phyloP scores from a whole-genome alignment of 441 rosid genomes.

The Capsella rubella region DNA sequence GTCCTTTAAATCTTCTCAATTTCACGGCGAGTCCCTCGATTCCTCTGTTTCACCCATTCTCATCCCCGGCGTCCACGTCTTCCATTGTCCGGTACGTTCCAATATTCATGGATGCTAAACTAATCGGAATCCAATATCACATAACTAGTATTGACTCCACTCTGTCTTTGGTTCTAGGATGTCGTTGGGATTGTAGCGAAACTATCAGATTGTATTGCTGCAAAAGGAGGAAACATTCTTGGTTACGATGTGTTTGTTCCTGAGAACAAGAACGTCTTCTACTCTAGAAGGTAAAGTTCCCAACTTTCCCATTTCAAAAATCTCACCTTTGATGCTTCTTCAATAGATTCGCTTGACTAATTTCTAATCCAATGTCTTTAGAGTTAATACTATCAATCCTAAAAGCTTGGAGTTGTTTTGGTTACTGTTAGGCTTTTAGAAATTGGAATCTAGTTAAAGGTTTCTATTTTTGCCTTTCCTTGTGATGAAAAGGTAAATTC shows the following conservation, averaged over 20 bases:
- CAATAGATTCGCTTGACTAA: neutral
- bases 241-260: conserved; percentile 90
- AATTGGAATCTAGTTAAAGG: neutral
- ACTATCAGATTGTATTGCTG: conserved; percentile 90
- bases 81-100: conserved; percentile 81
- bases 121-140: neutral
- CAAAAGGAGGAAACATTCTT: conserved; percentile 91
- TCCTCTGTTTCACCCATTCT: conserved; percentile 57
- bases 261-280: conserved; percentile 74
- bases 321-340: conserved; percentile 18
- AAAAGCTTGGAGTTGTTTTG: neutral
- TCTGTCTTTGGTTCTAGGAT: conserved; percentile 56
- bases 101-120: neutral
- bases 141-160: neutral
- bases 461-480: conserved; percentile 30
- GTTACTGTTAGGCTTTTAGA: neutral
- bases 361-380: neutral
- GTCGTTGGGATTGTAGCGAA: conserved; percentile 88
- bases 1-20: conserved; percentile 51
- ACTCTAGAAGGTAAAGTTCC: conserved; percentile 75
- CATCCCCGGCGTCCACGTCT: conserved; percentile 85
- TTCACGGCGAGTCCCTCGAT: conserved; percentile 54
- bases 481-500: conserved; percentile 33
- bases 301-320: neutral
- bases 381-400: neutral